Evolutionary conservation across 257 asterid species (phyloP).

Genomic region (Hygrophila difformis): DNA sequence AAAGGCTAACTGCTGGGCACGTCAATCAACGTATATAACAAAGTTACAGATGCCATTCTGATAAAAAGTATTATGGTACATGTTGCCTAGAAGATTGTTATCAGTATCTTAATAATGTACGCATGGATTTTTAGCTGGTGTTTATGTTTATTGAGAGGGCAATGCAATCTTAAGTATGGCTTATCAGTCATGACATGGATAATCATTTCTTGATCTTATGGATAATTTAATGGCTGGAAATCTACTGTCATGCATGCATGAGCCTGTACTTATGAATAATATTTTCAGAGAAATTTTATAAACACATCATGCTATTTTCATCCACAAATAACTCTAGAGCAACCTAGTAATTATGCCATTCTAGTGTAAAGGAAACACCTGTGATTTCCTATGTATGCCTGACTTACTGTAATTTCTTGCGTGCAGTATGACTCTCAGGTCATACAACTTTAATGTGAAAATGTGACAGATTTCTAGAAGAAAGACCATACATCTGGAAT

Average conservation of each 20-base stretch:
- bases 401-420: too few relatives aligned
- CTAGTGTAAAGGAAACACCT: too few relatives aligned
- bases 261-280: not conserved
- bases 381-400: too few relatives aligned
- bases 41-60: constrained; percentile 5
- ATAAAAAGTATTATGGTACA: constrained; percentile 9
- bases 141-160: constrained; percentile 4
- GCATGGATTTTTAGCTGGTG: not conserved
- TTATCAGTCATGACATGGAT: not conserved
- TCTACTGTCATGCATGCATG: not conserved
- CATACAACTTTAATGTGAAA: constrained; percentile 1
- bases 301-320: constrained; percentile 5
- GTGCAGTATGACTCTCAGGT: constrained; percentile 6
- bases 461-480: constrained; percentile 7
- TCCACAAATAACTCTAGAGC: constrained; percentile 1
- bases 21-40: constrained; percentile 6
- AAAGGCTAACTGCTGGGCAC: constrained; percentile 11
- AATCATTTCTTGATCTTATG: constrained; percentile 6
- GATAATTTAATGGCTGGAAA: not conserved
- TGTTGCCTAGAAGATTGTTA: constrained; percentile 4
- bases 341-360: not conserved
- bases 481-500: constrained; percentile 15
- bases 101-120: not conserved
- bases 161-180: constrained; percentile 6
- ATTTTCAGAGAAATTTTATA: not conserved